Evolutionary conservation across 169 alveolate species (phyloP).

Genomic region (Babesia sp.): DNA sequence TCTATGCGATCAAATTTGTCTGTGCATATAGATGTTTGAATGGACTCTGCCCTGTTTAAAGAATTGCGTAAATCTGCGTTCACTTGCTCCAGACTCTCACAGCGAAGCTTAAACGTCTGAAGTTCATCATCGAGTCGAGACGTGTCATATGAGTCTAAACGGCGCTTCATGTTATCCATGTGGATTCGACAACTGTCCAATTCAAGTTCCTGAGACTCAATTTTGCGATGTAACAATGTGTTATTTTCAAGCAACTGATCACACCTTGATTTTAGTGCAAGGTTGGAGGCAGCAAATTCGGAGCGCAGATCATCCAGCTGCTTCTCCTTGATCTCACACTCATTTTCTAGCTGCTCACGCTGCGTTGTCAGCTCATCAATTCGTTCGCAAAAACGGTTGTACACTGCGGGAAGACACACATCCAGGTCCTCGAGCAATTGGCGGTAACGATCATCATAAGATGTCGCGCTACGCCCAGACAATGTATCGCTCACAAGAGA

Average conservation of each 20-base stretch:
- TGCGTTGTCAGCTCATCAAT: slow-evolving; percentile 31
- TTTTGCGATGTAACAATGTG: neutral
- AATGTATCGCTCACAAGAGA: neutral
- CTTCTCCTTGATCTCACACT: slow-evolving; percentile 10
- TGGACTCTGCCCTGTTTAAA: slow-evolving; percentile 2
- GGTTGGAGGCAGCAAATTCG: slow-evolving; percentile 22
- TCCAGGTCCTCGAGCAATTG: slow-evolving; percentile 51
- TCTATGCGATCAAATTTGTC: neutral
- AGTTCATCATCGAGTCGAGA: slow-evolving; percentile 18
- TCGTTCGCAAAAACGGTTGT: slow-evolving; percentile 40
- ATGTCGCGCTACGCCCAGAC: slow-evolving; percentile 1
- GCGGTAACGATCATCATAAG: slow-evolving; percentile 42
- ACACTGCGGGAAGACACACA: slow-evolving; percentile 34
- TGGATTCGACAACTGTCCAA: slow-evolving; percentile 18
- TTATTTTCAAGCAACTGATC: slow-evolving; percentile 20
- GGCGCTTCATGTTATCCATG: slow-evolving; percentile 26
- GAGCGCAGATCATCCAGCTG: slow-evolving; percentile 25
- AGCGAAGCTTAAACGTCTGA: slow-evolving; percentile 10
- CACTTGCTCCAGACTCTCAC: slow-evolving; percentile 22
- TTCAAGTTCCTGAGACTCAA: slow-evolving; percentile 34
- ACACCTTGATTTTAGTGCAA: slow-evolving; percentile 12
- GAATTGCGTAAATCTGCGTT: slow-evolving; percentile 22
- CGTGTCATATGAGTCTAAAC: slow-evolving; percentile 20
- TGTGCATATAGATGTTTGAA: neutral
- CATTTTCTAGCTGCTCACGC: slow-evolving; percentile 34